Percentiles rank a stretch among this genome's conserved stretches.
Conservation (phyloP, 805 yeast genomes). For the Starmera amethionina region DNA sequence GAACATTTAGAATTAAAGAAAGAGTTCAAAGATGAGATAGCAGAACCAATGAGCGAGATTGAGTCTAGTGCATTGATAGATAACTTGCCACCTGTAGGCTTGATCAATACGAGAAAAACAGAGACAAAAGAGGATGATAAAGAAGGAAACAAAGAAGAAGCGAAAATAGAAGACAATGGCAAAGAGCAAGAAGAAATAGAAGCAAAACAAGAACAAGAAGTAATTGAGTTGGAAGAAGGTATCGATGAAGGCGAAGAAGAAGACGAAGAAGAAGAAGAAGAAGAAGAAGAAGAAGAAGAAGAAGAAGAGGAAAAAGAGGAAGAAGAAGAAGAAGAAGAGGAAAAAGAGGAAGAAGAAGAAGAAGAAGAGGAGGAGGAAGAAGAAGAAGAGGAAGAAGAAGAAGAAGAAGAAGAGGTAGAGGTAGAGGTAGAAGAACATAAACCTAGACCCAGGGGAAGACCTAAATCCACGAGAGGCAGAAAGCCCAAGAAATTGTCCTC, state of each 20-base stretch:
- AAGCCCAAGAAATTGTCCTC: neutral
- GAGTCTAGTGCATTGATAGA: neutral
- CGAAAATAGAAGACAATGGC: neutral
- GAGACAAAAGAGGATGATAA: neutral
- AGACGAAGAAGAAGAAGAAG: conserved; percentile 4
- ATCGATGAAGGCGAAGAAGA: conserved; percentile 1
- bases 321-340: conserved; percentile 1
- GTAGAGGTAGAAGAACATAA: conserved; percentile 5
- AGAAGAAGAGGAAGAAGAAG: conserved; percentile 4
- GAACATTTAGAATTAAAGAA: too few relatives aligned
- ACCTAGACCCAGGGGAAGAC: conserved; percentile 1
- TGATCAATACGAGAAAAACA: neutral
- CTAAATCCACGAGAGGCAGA: neutral
- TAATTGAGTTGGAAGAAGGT: neutral
- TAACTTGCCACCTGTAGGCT: too few relatives aligned
- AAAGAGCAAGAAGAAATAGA: conserved; percentile 1
- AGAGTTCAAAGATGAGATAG: too few relatives aligned
- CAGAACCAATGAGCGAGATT: too few relatives aligned
- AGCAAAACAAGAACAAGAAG: conserved; percentile 10
- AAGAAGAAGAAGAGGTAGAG: conserved; percentile 8
- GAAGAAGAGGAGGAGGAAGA: conserved; percentile 3
- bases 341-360: conserved; percentile 3
- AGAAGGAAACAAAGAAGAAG: neutral
- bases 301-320: conserved; percentile 1
- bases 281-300: conserved; percentile 2